Conservation (phyloP, 1,284 basidiomycete genomes). For the Sphaerobolus stellatus region DNA sequence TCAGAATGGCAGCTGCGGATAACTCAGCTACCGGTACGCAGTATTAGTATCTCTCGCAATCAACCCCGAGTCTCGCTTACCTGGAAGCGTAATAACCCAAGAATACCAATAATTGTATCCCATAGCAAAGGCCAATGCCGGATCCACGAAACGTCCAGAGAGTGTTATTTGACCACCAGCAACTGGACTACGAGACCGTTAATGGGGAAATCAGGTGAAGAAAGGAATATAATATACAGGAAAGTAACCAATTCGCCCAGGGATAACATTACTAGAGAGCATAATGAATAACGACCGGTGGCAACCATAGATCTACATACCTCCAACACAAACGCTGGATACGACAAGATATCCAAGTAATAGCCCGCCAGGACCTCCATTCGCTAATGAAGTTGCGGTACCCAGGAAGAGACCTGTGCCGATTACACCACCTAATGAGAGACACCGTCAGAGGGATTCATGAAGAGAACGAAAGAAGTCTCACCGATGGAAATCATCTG, state of each 20-base stretch:
- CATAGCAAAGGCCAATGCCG: constrained; percentile 47
- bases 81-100: constrained; percentile 6
- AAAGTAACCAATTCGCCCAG: constrained; percentile 3
- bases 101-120: constrained; percentile 36
- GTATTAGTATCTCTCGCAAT: neutral
- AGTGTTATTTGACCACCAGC: constrained; percentile 31
- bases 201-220: neutral
- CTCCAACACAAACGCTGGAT: constrained; percentile 1
- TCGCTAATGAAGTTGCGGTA: constrained; percentile 3
- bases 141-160: constrained; percentile 45
- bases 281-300: neutral
- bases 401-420: constrained; percentile 13
- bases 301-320: neutral
- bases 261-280: neutral
- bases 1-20: neutral
- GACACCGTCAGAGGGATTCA: no score
- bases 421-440: constrained; percentile 8
- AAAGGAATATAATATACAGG: neutral
- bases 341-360: constrained; percentile 3
- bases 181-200: neutral
- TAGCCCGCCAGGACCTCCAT: neutral
- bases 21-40: no score
- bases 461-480: neutral
- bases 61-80: neutral
- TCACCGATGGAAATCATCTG: constrained; percentile 14